Evolutionary conservation across 148 eudicot species (phyloP), one percentile per base, ranked within the genome.

Genomic region (Cornus kousa): DNA sequence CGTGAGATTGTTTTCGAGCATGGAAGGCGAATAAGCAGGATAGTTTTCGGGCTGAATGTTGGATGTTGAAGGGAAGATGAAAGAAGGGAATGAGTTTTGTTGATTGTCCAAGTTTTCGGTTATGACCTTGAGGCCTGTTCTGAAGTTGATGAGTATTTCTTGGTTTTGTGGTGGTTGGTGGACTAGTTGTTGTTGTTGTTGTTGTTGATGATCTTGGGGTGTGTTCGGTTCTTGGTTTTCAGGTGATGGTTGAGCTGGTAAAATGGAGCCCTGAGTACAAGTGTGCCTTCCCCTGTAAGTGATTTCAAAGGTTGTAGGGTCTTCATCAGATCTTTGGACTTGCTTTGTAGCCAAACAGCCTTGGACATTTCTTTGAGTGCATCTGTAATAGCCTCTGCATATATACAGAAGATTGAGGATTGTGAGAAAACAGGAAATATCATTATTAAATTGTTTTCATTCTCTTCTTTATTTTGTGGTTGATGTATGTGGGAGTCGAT

Each of bases 281-380:
- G 87, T 87, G 80, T 89, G 92, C 13, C 72, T 87, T 74, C 90
- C 86, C 31, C 80, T 73, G 69, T 87, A 89, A 8, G 85, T 89
- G 73, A 89, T 74, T 76, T 87, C 88, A 10, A 81, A 85, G 20
- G 76, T 48, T 9, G 81, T 77, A 31, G 84, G 78, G 71, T 87
- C 83, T 0, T 83, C 85, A 31, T 85, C 87, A 3, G 85, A 85
- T 85, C 83, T 85, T 76, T 89, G 92, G 7, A 89, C 88, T 60
- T 89, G 90, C 43, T 87, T 83, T 64, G 87, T 89, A 12, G 92
- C 92, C 80, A 81, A 80, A 84, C 92, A 89, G 28, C 86, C 87
- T 60, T 87, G 87, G 23, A 24, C 57, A n/a, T 77, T 78, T 22
- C 88, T 69, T 31, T 80, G 82, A 12, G 84, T 85, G 83, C 92